Evolutionary conservation across 2,329 filamentous ascomycete species (phyloP).

Genomic region (Samsoniella hepiali): DNA sequence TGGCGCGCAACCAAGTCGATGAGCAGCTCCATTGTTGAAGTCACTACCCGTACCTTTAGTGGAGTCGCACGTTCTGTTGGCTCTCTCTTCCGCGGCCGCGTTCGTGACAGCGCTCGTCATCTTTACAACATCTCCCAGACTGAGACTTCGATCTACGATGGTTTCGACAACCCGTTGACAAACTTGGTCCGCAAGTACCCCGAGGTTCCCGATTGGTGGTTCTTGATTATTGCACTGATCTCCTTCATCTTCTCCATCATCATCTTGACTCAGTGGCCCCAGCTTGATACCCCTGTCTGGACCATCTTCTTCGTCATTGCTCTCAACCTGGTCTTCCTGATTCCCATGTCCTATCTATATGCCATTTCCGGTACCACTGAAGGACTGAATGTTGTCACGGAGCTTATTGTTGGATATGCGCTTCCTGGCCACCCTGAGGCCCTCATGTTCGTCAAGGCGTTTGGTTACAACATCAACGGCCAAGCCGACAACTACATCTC

Average conservation of each 20-base stretch:
- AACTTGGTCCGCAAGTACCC: slow-evolving; percentile 42
- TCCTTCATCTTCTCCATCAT: slow-evolving; percentile 34
- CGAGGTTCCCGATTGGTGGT: slow-evolving; percentile 50
- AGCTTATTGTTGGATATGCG: slow-evolving; percentile 31
- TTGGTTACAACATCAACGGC: slow-evolving; percentile 40
- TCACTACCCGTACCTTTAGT: slow-evolving; percentile 2
- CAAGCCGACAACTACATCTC: slow-evolving; percentile 40
- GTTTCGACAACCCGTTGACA: slow-evolving; percentile 40
- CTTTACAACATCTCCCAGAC: slow-evolving; percentile 39
- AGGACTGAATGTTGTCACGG: slow-evolving; percentile 48
- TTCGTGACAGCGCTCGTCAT: slow-evolving; percentile 29
- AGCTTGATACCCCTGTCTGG: slow-evolving; percentile 30
- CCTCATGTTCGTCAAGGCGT: slow-evolving; percentile 58
- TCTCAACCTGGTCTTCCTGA: slow-evolving; percentile 38
- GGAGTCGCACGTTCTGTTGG: slow-evolving; percentile 28
- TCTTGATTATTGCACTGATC: slow-evolving; percentile 27
- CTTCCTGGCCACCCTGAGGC: slow-evolving; percentile 34
- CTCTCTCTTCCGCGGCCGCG: slow-evolving; percentile 32
- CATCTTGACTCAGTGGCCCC: slow-evolving; percentile 29
- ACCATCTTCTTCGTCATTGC: slow-evolving; percentile 32
- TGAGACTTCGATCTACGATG: slow-evolving; percentile 39
- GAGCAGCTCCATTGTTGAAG: neutral
- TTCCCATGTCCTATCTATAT: slow-evolving; percentile 39
- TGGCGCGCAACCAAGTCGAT: slow-evolving; percentile 16
- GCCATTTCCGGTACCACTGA: slow-evolving; percentile 42